A percentile compares a stretch with the other conserved stretches of the same genome.
These are phyloP conservation scores for Phanerodontia chrysosporium DNA, from an alignment of 768 basidiomycete genomes.

Conservation along the genomic window DNA sequence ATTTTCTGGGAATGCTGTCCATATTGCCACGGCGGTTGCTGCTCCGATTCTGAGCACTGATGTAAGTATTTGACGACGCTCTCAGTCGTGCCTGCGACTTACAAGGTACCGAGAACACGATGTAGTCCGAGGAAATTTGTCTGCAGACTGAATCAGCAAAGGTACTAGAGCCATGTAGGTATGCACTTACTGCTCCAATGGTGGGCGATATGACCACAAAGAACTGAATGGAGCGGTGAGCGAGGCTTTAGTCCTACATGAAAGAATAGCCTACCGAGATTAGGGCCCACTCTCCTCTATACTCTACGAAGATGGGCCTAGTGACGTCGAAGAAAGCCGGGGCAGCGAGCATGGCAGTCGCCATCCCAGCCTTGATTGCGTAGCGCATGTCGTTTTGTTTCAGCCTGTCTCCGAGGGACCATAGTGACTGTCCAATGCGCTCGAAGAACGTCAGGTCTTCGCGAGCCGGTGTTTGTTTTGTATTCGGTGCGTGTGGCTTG, in stretches of 20 bases:
- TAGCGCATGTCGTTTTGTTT: constrained; percentile 79
- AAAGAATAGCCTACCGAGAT: constrained; percentile 58
- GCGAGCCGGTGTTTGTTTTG: constrained; percentile 72
- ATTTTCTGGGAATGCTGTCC: constrained; percentile 72
- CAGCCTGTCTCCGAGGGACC: constrained; percentile 63
- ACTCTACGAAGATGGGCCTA: constrained; percentile 72
- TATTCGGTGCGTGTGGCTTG: constrained; percentile 78
- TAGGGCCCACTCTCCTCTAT: constrained; percentile 92
- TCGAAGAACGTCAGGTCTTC: constrained; percentile 57
- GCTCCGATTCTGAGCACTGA: constrained; percentile 63
- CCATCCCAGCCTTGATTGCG: constrained; percentile 83
- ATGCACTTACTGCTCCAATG: constrained; percentile 70
- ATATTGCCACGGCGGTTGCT: constrained; percentile 64
- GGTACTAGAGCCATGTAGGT: not conserved
- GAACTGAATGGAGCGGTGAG: constrained; percentile 42
- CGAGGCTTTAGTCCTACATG: not conserved
- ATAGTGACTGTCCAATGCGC: constrained; percentile 63
- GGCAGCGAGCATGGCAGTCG: constrained; percentile 74
- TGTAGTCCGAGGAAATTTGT: constrained; percentile 85
- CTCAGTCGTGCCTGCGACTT: constrained; percentile 26
- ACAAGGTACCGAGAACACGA: constrained; percentile 85
- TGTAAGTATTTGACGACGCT: not conserved
- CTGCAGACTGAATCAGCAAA: constrained; percentile 35
- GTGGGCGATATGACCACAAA: constrained; percentile 91
- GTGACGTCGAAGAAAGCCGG: constrained; percentile 86